These are phyloP conservation scores for Lunularia cruciata DNA, from an alignment of 225 moss, liverwort and hornwort species.

Conservation along the genomic window DNA sequence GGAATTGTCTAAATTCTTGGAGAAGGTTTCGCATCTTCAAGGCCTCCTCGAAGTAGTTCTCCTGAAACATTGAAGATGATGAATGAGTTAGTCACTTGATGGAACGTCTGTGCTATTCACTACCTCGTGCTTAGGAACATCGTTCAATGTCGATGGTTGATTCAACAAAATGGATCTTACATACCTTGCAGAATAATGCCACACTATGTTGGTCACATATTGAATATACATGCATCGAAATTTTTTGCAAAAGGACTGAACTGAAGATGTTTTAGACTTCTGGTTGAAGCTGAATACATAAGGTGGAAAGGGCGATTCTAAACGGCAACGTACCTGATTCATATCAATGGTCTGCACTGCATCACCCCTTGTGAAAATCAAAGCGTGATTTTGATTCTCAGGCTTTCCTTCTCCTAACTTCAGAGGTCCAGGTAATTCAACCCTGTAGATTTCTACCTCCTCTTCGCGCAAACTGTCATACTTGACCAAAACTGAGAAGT, in stretches of 20 bases:
- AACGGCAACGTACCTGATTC: constrained; percentile 74
- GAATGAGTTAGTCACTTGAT: background rate
- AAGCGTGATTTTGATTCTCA: constrained; percentile 97
- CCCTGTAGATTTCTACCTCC: constrained; percentile 86
- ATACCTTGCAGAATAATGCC: too few relatives aligned
- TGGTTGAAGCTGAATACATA: background rate
- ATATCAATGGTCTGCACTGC: constrained; percentile 99
- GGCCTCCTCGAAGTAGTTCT: constrained; percentile 98
- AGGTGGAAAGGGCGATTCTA: too few relatives aligned
- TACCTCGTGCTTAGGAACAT: background rate
- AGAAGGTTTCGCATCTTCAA: constrained; percentile 96
- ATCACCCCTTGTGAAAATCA: constrained; percentile 97
- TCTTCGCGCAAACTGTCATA: constrained; percentile 50
- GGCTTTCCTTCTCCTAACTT: constrained; percentile 97
- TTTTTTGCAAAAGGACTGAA: too few relatives aligned
- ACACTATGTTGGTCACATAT: too few relatives aligned
- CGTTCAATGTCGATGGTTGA: background rate
- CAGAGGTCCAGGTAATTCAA: constrained; percentile 74
- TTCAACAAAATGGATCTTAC: too few relatives aligned
- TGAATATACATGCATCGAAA: too few relatives aligned
- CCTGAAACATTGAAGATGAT: constrained; percentile 45
- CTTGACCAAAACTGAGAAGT: constrained; percentile 85
- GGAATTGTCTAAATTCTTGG: constrained; percentile 72
- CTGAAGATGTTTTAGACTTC: too few relatives aligned
- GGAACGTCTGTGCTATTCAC: background rate